Base-by-base conservation (phyloP, 306 rosid genomes). In the Benincasa hispida region DNA sequence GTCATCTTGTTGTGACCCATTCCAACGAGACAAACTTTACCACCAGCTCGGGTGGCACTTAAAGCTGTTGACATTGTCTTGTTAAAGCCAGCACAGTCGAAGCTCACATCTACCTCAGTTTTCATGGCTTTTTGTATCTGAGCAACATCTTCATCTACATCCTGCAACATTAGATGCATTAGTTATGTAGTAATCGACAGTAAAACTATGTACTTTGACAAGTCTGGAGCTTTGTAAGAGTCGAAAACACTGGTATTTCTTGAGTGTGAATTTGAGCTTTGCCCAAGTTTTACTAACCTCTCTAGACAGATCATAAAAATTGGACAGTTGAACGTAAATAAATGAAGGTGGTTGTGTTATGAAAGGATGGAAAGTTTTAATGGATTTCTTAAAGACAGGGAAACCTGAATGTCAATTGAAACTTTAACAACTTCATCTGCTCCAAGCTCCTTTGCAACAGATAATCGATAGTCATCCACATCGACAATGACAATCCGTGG, bases 11-110 rank as follows among this genome's bases (percentile, higher is more conserved):
- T 77, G 47, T 88, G 92, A 18, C 93, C 98, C 92, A 93, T 88
- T 81, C 97, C 97, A 19, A 93, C 92, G 1, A 93, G 86, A 86
- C 98, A 93, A 77, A 93, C 96, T 85, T 88, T 93, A 60, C 97
- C 96, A 15, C 98, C 97, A 9, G 93, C 53, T 77, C 77, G 79
- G 39, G 97, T 91, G 48, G 92, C 98, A n/a, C 66, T 73, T 83
- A 91, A 75, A 10, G 96, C 97, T 28, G 96, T 89, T 56, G 96
- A 79, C 98, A 89, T 89, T 78, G 97, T 93, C 86, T 93, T 93
- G 83, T 84, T 57, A 58, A 89, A 91, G 84, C 98, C 98, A 37
- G 86, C 98, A 87, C 96, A 93, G 60, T 93, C 98, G 58, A 93
- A 89, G 72, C 82, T 85, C 77, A 89, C 91, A 78, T 93, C 90